phyloP scores from a whole-genome alignment of 2,329 filamentous ascomycete species.

The Phaeosphaeria sp. region DNA sequence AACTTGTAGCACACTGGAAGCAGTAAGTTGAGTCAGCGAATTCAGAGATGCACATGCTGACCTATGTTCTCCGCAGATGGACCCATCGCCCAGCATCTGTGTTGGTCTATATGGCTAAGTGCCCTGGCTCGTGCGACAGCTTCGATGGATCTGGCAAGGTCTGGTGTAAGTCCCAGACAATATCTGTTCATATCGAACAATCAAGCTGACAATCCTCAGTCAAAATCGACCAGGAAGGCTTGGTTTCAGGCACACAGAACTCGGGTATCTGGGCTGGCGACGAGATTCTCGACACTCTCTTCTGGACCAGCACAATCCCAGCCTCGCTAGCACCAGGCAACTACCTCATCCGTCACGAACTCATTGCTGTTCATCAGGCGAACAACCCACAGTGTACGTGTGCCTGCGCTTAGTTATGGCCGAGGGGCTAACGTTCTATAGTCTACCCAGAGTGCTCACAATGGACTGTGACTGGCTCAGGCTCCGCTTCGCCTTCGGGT shows the following conservation, averaged over 20 bases:
- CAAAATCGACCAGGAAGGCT: slow-evolving; percentile 64
- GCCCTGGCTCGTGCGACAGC: slow-evolving; percentile 53
- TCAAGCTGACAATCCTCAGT: slow-evolving; percentile 27
- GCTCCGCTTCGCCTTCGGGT: slow-evolving; percentile 51
- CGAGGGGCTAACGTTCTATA: slow-evolving; percentile 30
- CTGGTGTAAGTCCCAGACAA: slow-evolving; percentile 47
- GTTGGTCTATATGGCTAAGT: slow-evolving; percentile 62
- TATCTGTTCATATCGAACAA: background rate
- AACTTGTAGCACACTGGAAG: slow-evolving; percentile 59
- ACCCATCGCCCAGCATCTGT: slow-evolving; percentile 64
- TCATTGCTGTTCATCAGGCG: slow-evolving; percentile 63
- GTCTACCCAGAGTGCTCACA: slow-evolving; percentile 66
- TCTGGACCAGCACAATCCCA: slow-evolving; percentile 61
- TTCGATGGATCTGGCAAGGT: slow-evolving; percentile 59
- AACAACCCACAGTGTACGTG: slow-evolving; percentile 55
- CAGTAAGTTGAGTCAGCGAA: slow-evolving; percentile 50
- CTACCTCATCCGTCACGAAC: slow-evolving; percentile 65
- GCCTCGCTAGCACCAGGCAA: slow-evolving; percentile 57
- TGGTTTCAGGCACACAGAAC: slow-evolving; percentile 55
- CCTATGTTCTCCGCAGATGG: slow-evolving; percentile 24
- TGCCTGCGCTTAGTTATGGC: background rate
- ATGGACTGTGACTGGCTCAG: slow-evolving; percentile 58
- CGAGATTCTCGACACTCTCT: slow-evolving; percentile 52
- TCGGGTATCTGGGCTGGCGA: slow-evolving; percentile 59
- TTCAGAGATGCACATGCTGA: background rate